Evolutionary conservation across 2,329 filamentous ascomycete species (phyloP), one percentile per base, ranked within the genome.

Genomic region (Huntiella savannae): DNA sequence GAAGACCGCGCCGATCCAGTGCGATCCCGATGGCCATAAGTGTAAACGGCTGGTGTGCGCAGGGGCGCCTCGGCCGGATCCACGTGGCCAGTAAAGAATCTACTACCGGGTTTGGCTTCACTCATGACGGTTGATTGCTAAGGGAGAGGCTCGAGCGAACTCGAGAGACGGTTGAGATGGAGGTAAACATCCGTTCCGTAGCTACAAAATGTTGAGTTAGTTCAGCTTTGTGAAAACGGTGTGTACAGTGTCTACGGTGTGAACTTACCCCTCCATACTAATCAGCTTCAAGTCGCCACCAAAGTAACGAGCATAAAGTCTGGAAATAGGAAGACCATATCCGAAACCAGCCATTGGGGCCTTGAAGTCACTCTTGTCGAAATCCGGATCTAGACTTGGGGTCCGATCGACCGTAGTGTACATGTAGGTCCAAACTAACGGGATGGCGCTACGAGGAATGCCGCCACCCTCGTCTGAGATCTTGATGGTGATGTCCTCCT

Each of bases 361-460:
- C 63, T 98, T 96, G 70, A 98, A 98, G 62, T 98, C 91, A 64
- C 80, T 94, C 67, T 96, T 93, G 63, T 98, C 88, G 61, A 96
- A 98, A 60, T 96, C 88, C 1, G 91, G 91, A 58, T 98, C 91
- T 52, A 98, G 67, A 58, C 79, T 93, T 11, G 91, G 91, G 16
- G 91, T 96, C 55, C 87, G 78, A 61, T 96, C 91, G 53, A 98
- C 91, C 2, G 91, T 98, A 33, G 91, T 98, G 62, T 98, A 98
- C 91, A 96, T 98, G 62, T 98, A 98, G 10, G 91, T 98, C 91
- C 91, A 98, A n/a, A 96, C 91, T 11, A 98, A 71, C 4, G 91
- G 91, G 52, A 98, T 96, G 45, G 85, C 76, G 55, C 82, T 92
- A 56, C 91, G 71, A 0, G 91, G 86, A 45, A 98, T 96, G 51